Evolutionary conservation across 2,329 filamentous ascomycete species (phyloP).

Genomic region (Xylariales sp.): DNA sequence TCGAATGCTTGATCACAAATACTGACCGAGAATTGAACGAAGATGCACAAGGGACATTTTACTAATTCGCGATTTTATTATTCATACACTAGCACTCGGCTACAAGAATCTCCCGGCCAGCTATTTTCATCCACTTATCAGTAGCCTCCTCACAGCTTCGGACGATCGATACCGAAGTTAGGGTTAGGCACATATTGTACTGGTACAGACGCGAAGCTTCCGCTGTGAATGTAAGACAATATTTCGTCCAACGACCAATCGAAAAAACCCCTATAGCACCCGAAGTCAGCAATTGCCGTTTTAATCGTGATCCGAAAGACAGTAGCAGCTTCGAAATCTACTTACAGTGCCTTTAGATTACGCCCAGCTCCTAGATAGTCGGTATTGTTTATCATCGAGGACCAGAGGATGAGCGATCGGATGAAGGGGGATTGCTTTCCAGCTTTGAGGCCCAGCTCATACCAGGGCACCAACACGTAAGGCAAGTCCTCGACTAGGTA

Average conservation of each 20-base stretch:
- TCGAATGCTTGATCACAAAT: too few relatives aligned
- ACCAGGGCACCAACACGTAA: slow-evolving; percentile 37
- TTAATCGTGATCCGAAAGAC: background rate
- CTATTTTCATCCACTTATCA: background rate
- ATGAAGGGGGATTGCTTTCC: slow-evolving; percentile 34
- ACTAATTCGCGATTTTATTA: background rate
- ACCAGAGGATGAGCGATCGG: slow-evolving; percentile 34
- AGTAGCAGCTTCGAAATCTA: too few relatives aligned
- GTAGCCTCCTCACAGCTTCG: slow-evolving; percentile 9
- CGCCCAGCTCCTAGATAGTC: slow-evolving; percentile 33
- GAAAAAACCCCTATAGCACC: slow-evolving; percentile 10
- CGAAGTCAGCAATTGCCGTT: background rate
- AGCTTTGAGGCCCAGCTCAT: slow-evolving; percentile 34
- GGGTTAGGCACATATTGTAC: background rate
- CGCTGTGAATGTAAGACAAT: slow-evolving; percentile 3
- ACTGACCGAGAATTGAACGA: background rate
- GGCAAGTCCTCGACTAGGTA: slow-evolving; percentile 36
- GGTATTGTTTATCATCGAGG: slow-evolving; percentile 29
- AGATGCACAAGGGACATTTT: background rate
- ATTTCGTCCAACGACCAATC: slow-evolving; percentile 29
- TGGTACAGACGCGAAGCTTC: background rate
- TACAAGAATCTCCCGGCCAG: background rate
- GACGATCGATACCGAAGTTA: background rate
- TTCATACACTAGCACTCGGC: background rate
- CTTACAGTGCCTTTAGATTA: slow-evolving; percentile 23